Evolutionary conservation across 2,329 filamentous ascomycete species (phyloP).

Genomic region (Dendrostoma leiphaemia): DNA sequence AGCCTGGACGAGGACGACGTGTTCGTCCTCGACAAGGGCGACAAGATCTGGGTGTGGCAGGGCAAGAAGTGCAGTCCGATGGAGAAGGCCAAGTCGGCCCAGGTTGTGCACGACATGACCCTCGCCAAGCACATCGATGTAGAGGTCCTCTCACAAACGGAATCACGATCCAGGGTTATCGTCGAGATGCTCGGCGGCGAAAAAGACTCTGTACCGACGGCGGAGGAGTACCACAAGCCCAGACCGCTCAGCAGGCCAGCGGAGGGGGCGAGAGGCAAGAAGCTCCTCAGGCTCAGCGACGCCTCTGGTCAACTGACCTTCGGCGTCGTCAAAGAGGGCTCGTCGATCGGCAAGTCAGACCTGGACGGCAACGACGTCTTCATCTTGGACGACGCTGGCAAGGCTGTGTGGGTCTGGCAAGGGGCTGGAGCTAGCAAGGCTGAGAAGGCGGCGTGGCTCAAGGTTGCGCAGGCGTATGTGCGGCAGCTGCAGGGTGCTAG

Average conservation of each 20-base stretch:
- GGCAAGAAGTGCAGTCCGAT: slow-evolving; percentile 63
- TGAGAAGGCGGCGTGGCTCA: slow-evolving; percentile 61
- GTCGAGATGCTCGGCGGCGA: slow-evolving; percentile 55
- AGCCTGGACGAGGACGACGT: slow-evolving; percentile 66
- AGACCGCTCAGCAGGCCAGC: slow-evolving; percentile 37
- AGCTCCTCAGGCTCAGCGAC: slow-evolving; percentile 63
- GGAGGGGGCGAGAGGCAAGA: slow-evolving; percentile 30
- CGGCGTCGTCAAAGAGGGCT: slow-evolving; percentile 55
- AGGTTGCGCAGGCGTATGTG: slow-evolving; percentile 56
- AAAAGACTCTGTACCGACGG: slow-evolving; percentile 41
- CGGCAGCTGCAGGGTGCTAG: slow-evolving; percentile 36
- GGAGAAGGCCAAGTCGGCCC: slow-evolving; percentile 67
- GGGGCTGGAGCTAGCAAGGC: slow-evolving; percentile 54
- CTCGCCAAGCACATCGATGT: slow-evolving; percentile 63
- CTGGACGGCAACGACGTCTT: slow-evolving; percentile 62
- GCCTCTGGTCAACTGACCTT: slow-evolving; percentile 56
- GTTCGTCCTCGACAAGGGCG: slow-evolving; percentile 60
- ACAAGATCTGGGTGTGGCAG: slow-evolving; percentile 71
- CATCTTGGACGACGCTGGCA: slow-evolving; percentile 57
- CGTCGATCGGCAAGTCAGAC: slow-evolving; percentile 42
- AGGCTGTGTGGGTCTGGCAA: slow-evolving; percentile 65
- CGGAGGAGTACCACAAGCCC: slow-evolving; percentile 36
- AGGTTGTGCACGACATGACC: slow-evolving; percentile 65
- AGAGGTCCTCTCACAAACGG: slow-evolving; percentile 62
- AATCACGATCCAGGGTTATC: slow-evolving; percentile 52